A percentile compares a stretch with the other conserved stretches of the same genome.
phyloP scores from a whole-genome alignment of 2,329 filamentous ascomycete species.

The Colletotrichum neosansevieriae region DNA sequence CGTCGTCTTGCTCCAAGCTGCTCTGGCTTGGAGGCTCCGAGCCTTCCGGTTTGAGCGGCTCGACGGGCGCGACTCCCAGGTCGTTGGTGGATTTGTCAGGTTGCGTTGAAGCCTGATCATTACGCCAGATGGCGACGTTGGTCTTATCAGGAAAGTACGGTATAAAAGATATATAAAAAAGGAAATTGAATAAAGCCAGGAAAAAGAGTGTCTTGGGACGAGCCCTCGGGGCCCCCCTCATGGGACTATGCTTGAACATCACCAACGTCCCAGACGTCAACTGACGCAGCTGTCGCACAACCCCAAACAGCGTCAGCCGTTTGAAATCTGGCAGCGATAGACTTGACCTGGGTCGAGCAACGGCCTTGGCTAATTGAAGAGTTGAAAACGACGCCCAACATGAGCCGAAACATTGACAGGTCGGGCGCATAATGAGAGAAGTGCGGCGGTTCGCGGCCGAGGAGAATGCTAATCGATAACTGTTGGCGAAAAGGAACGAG shows the following conservation, averaged over 20 bases:
- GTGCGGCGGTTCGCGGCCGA: too few relatives aligned
- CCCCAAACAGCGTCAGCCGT: too few relatives aligned
- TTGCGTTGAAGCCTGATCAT: conserved; percentile 7
- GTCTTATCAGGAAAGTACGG: conserved; percentile 44
- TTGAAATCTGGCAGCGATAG: too few relatives aligned
- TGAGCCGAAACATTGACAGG: too few relatives aligned
- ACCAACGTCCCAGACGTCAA: conserved; percentile 36
- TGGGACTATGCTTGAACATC: conserved; percentile 44
- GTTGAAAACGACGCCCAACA: too few relatives aligned
- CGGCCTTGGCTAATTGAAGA: too few relatives aligned
- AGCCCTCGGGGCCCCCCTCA: conserved; percentile 48
- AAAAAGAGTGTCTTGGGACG: conserved; percentile 58
- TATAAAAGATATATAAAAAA: conserved; percentile 59
- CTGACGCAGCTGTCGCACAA: conserved; percentile 9
- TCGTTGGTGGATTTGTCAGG: neutral
- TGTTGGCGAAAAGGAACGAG: too few relatives aligned
- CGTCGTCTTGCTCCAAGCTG: too few relatives aligned
- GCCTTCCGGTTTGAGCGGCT: conserved; percentile 35
- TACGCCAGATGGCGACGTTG: neutral
- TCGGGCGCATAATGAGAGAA: too few relatives aligned
- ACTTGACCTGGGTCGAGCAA: too few relatives aligned
- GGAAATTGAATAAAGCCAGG: conserved; percentile 53
- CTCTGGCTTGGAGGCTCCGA: too few relatives aligned
- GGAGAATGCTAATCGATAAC: too few relatives aligned
- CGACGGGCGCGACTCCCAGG: neutral